A percentile compares a stretch with the other conserved stretches of the same genome.
phyloP scores from a whole-genome alignment of 164 flowering plant genomes.

The Magnolia kwangsiensis region DNA sequence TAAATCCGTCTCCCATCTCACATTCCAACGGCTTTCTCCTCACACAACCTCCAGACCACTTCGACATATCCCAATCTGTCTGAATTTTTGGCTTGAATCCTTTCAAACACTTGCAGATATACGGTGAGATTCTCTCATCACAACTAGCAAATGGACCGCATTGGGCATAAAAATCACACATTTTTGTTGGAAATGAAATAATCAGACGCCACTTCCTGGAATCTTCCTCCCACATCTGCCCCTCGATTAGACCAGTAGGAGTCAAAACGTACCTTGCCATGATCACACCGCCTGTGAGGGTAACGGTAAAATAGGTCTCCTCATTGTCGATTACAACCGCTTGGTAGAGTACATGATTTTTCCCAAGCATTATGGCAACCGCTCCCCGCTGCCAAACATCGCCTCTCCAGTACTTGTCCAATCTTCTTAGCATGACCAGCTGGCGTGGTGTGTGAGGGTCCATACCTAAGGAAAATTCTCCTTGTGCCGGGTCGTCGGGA shows the following conservation, averaged over 20 bases:
- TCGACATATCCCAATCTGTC: conserved; percentile 10
- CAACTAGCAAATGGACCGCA: conserved; percentile 20
- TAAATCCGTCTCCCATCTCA: conserved; percentile 7
- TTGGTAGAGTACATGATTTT: not conserved
- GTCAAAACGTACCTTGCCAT: not conserved
- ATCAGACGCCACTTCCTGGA: not conserved
- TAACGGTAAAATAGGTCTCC: not conserved
- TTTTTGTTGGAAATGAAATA: not conserved
- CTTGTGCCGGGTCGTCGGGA: not conserved
- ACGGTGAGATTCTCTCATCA: not conserved
- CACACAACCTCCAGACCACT: conserved; percentile 18
- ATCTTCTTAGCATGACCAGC: not conserved
- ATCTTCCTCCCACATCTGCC: not conserved
- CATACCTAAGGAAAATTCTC: not conserved
- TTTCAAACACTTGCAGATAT: conserved; percentile 13
- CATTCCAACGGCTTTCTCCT: conserved; percentile 13
- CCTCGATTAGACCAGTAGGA: not conserved
- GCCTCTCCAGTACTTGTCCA: not conserved
- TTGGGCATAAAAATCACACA: conserved; percentile 12
- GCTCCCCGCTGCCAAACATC: not conserved
- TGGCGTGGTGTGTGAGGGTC: not conserved
- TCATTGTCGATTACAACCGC: not conserved
- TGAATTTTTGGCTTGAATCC: conserved; percentile 13
- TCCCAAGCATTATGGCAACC: not conserved
- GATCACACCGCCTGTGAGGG: not conserved